A percentile compares a stretch with the other conserved stretches of the same genome.
Evolutionary conservation across 768 basidiomycete genomes (phyloP).

Genomic region (Leucogyrophana mollusca): DNA sequence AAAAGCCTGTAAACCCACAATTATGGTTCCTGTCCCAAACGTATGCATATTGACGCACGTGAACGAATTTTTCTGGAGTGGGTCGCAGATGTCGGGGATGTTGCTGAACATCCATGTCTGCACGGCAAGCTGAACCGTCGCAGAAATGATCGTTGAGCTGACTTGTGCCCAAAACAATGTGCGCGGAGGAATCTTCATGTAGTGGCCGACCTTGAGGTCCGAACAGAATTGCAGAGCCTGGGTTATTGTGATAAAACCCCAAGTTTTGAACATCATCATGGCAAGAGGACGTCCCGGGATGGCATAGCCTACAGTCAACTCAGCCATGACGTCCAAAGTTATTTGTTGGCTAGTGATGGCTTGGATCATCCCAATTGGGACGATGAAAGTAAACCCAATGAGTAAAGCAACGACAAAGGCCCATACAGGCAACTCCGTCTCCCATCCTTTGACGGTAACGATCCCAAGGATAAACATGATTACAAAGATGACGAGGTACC

Average conservation of each 20-base stretch:
- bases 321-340: slow-evolving; percentile 37
- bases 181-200: slow-evolving; percentile 30
- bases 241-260: slow-evolving; percentile 30
- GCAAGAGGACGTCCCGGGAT: slow-evolving; percentile 33
- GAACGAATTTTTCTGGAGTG: slow-evolving; percentile 30
- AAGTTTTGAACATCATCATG: slow-evolving; percentile 36
- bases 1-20: slow-evolving; percentile 21
- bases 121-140: slow-evolving; percentile 25
- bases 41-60: slow-evolving; percentile 35
- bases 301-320: slow-evolving; percentile 27
- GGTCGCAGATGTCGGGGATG: slow-evolving; percentile 32
- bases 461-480: slow-evolving; percentile 54
- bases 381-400: slow-evolving; percentile 28
- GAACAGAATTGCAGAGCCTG: slow-evolving; percentile 26
- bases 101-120: slow-evolving; percentile 29
- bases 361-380: slow-evolving; percentile 33
- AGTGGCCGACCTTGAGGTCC: slow-evolving; percentile 34
- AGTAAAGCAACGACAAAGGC: slow-evolving; percentile 30
- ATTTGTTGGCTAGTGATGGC: slow-evolving; percentile 35
- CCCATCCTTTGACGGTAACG: slow-evolving; percentile 54
- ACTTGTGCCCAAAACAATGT: slow-evolving; percentile 35
- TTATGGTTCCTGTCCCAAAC: slow-evolving; percentile 35
- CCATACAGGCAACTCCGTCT: slow-evolving; percentile 36
- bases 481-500: slow-evolving; percentile 38
- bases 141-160: slow-evolving; percentile 33